Evolutionary conservation across 2,329 filamentous ascomycete genomes (phyloP).

Genomic region (Ophiosphaerella korrae): DNA sequence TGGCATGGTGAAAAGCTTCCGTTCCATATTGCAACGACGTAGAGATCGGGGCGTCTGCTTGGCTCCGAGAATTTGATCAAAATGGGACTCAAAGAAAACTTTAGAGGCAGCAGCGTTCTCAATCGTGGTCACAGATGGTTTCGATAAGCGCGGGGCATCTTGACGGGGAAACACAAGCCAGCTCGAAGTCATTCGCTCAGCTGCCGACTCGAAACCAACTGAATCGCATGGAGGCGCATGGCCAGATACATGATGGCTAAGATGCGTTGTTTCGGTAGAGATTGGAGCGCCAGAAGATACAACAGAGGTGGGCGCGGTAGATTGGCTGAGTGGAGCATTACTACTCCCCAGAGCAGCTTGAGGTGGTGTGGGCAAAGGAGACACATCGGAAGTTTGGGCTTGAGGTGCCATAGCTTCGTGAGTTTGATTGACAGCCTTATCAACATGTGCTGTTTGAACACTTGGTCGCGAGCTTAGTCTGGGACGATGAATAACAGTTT

Average conservation of each 20-base stretch:
- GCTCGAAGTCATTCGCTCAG: conserved; percentile 22
- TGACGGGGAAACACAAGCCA: conserved; percentile 43
- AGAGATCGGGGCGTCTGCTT: conserved; percentile 63
- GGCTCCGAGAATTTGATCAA: conserved; percentile 68
- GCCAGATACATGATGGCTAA: conserved; percentile 18
- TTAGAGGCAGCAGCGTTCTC: conserved; percentile 82
- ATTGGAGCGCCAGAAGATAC: conserved; percentile 38
- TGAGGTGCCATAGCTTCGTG: conserved; percentile 8
- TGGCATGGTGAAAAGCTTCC: conserved; percentile 64
- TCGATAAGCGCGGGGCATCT: conserved; percentile 34
- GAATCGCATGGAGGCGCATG: conserved; percentile 20
- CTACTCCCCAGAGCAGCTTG: conserved; percentile 37
- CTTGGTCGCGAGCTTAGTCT: conserved; percentile 36
- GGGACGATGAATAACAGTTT: conserved; percentile 40
- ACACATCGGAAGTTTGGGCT: conserved; percentile 18
- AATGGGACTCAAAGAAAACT: conserved; percentile 84
- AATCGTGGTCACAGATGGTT: conserved; percentile 63
- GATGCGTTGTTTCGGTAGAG: conserved; percentile 36
- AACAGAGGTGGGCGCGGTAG: conserved; percentile 43
- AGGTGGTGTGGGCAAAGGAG: conserved; percentile 31
- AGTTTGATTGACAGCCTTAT: conserved; percentile 3
- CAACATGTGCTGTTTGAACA: conserved; percentile 18
- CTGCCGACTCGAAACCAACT: conserved; percentile 15
- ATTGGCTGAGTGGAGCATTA: conserved; percentile 32
- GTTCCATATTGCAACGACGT: conserved; percentile 67